Evolutionary conservation across 106 monocot species (phyloP).

Genomic region (Amphibolis antarctica): DNA sequence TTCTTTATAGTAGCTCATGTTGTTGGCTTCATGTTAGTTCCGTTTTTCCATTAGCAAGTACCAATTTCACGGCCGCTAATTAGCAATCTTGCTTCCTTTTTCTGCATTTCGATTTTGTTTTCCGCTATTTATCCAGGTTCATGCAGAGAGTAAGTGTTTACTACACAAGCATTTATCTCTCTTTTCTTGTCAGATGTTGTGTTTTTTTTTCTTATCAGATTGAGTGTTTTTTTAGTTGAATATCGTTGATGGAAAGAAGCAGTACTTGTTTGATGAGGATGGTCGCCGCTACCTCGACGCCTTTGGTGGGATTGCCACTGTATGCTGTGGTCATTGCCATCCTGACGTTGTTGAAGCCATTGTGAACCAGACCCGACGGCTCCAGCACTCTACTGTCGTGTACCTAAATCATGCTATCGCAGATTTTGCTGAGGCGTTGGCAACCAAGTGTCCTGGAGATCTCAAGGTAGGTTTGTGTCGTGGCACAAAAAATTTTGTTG

Average conservation of each 20-base stretch:
- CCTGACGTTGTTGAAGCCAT: slow-evolving; percentile 70
- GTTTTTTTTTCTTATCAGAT: background rate
- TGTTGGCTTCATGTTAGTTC: too few species aligned
- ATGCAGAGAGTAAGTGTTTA: too few species aligned
- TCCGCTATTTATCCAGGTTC: too few species aligned
- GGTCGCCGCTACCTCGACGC: slow-evolving; percentile 80
- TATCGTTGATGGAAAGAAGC: slow-evolving; percentile 89
- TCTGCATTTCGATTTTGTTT: too few species aligned
- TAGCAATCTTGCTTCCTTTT: too few species aligned
- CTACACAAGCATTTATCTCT: too few species aligned
- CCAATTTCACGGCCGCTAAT: too few species aligned
- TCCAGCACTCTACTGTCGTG: slow-evolving; percentile 83
- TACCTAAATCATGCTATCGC: slow-evolving; percentile 79
- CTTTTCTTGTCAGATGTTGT: too few species aligned
- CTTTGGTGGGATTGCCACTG: slow-evolving; percentile 89
- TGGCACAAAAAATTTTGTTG: background rate
- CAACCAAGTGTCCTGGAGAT: slow-evolving; percentile 73
- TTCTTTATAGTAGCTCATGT: too few species aligned
- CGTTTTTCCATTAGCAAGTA: too few species aligned
- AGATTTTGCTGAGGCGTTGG: slow-evolving; percentile 85
- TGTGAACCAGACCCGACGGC: slow-evolving; percentile 44
- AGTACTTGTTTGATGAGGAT: slow-evolving; percentile 85
- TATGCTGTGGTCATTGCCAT: slow-evolving; percentile 88
- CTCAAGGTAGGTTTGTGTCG: slow-evolving; percentile 42
- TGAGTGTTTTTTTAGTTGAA: slow-evolving; percentile 41